These are phyloP conservation scores for Didymella keratinophila DNA, from an alignment of 2,329 filamentous ascomycete species.

Conservation along the genomic window DNA sequence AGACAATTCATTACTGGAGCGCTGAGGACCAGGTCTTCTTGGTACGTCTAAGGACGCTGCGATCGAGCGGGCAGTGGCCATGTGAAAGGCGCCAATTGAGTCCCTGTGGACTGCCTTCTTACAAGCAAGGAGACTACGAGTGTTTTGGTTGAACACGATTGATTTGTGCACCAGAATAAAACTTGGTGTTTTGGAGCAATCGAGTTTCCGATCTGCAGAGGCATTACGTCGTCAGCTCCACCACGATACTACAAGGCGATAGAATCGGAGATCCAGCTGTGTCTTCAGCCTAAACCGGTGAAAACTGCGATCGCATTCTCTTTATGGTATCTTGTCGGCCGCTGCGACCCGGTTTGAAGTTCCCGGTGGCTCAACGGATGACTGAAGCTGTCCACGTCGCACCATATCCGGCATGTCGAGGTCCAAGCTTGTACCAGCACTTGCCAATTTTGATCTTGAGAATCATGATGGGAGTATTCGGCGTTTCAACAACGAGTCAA, in stretches of 20 bases:
- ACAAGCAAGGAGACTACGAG: not conserved
- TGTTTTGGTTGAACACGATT: not conserved
- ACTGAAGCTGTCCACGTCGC: constrained; percentile 15
- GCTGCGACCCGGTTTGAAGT: not conserved
- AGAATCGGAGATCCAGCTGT: not conserved
- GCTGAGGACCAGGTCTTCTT: too few species aligned
- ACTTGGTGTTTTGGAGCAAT: not conserved
- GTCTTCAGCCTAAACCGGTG: not conserved
- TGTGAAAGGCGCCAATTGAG: not conserved
- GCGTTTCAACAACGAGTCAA: not conserved
- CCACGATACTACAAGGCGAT: not conserved
- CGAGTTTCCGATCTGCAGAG: not conserved
- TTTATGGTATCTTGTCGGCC: not conserved
- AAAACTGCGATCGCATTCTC: not conserved
- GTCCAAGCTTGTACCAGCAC: constrained; percentile 13
- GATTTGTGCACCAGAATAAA: not conserved
- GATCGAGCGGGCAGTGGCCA: not conserved
- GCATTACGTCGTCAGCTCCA: not conserved
- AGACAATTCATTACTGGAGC: not conserved
- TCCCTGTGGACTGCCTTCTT: not conserved
- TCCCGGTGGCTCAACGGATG: not conserved
- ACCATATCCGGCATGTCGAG: constrained; percentile 3
- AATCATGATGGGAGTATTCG: not conserved
- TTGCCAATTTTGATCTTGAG: constrained; percentile 1
- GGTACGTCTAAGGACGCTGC: not conserved